Percentiles rank a stretch among this genome's conserved stretches.
Evolutionary conservation across 345 rosid species (phyloP).

Genomic region (Pugionium cornutum): DNA sequence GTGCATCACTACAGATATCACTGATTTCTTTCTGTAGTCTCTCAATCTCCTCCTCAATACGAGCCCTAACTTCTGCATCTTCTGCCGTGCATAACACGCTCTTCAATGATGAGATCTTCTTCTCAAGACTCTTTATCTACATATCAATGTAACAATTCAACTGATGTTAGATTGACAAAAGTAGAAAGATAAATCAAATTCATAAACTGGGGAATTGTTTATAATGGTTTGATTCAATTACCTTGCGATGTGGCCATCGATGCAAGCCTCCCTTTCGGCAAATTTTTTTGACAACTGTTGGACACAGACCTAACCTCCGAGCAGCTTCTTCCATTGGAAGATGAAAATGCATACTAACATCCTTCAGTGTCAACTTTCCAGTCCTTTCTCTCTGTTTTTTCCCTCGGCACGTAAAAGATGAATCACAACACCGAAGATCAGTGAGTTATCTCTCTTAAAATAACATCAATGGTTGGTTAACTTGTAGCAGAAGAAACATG

Average conservation of each 20-base stretch:
- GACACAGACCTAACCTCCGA: neutral
- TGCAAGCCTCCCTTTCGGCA: conserved; percentile 7
- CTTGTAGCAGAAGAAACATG: neutral
- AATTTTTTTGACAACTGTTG: conserved; percentile 23
- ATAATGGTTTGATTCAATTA: neutral
- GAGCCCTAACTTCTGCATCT: neutral
- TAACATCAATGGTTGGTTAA: neutral
- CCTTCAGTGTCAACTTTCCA: conserved; percentile 6
- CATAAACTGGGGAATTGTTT: neutral
- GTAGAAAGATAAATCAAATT: neutral
- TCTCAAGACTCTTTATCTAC: conserved; percentile 2
- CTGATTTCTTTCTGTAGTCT: neutral
- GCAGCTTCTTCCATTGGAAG: conserved; percentile 31
- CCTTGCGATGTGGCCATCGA: conserved; percentile 29
- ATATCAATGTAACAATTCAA: neutral
- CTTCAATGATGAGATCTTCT: neutral
- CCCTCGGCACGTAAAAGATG: conserved; percentile 4
- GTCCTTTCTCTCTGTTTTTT: conserved; percentile 34
- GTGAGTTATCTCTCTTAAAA: neutral
- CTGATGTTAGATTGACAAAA: no score
- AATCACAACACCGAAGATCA: conserved; percentile 22
- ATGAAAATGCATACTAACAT: neutral
- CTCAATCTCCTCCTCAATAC: neutral
- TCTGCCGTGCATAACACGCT: neutral
- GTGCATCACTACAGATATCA: neutral